Conservation (phyloP, 768 basidiomycete species). For the Suillus discolor region DNA sequence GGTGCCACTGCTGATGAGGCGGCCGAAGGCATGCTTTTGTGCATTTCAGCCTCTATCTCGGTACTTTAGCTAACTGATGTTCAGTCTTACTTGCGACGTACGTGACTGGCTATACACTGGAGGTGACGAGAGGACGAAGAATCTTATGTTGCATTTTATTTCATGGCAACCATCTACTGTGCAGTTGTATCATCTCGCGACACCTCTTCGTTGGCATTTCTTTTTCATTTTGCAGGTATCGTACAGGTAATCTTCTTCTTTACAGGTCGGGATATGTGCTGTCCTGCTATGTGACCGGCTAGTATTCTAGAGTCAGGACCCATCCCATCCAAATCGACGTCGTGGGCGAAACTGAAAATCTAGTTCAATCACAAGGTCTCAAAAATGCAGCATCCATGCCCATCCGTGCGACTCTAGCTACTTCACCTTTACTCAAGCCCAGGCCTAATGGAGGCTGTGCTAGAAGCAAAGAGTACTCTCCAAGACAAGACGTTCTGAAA, state of each 20-base stretch:
- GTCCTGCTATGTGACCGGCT: not conserved
- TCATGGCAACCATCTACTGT: not conserved
- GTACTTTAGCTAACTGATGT: not conserved
- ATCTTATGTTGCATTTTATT: constrained; percentile 44
- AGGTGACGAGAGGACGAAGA: constrained; percentile 80
- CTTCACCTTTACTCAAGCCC: constrained; percentile 61
- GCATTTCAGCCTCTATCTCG: constrained; percentile 32
- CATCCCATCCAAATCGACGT: not conserved
- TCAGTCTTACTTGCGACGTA: constrained; percentile 75
- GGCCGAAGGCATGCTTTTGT: constrained; percentile 76
- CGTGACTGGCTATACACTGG: constrained; percentile 80
- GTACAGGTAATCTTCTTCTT: not conserved
- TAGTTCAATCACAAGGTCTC: not conserved
- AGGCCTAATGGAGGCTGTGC: constrained; percentile 73
- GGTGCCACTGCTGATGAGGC: constrained; percentile 73
- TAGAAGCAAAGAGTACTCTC: constrained; percentile 79
- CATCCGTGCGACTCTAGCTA: constrained; percentile 59
- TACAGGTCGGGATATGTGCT: not conserved
- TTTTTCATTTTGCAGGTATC: not conserved
- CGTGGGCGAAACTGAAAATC: not conserved
- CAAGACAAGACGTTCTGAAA: constrained; percentile 73
- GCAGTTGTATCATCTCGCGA: not conserved
- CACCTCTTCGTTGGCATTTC: not conserved
- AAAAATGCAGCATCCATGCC: constrained; percentile 45
- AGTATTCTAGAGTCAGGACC: not conserved